phyloP scores from a whole-genome alignment of 1,284 basidiomycete genomes.

The Hortiboletus rubellus region DNA sequence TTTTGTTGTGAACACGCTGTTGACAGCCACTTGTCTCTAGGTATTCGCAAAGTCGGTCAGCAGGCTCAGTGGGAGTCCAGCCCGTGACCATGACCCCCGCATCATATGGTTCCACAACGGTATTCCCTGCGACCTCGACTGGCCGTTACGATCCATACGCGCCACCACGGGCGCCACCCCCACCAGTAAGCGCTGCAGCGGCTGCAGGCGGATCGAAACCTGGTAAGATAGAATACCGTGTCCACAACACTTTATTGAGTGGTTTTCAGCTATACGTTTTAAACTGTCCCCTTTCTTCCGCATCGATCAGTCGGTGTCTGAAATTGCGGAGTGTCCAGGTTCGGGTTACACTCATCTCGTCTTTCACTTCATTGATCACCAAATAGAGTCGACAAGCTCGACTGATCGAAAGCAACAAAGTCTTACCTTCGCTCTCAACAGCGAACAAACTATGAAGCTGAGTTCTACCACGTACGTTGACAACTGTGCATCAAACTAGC shows the following conservation, averaged over 20 bases:
- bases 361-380: constrained; percentile 19
- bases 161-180: constrained; percentile 50
- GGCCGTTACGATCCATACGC: constrained; percentile 65
- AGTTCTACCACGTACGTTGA: constrained; percentile 47
- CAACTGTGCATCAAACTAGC: constrained; percentile 4
- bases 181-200: constrained; percentile 38
- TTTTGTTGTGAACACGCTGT: constrained; percentile 8
- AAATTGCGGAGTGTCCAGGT: constrained; percentile 75
- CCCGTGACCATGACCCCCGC: constrained; percentile 19
- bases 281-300: constrained; percentile 78
- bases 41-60: constrained; percentile 29
- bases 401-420: constrained; percentile 70
- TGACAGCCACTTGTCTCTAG: constrained; percentile 23
- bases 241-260: constrained; percentile 9
- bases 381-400: constrained; percentile 72
- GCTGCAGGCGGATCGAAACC: constrained; percentile 32
- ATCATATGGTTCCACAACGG: constrained; percentile 25
- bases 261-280: constrained; percentile 63
- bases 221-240: constrained; percentile 18
- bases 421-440: constrained; percentile 60
- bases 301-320: constrained; percentile 63
- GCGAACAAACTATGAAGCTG: constrained; percentile 65
- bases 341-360: constrained; percentile 13
- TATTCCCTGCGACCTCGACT: constrained; percentile 26
- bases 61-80: constrained; percentile 27